These are phyloP conservation scores for Emmonsia crescens DNA, from an alignment of 2,329 filamentous ascomycete genomes.

Conservation along the genomic window DNA sequence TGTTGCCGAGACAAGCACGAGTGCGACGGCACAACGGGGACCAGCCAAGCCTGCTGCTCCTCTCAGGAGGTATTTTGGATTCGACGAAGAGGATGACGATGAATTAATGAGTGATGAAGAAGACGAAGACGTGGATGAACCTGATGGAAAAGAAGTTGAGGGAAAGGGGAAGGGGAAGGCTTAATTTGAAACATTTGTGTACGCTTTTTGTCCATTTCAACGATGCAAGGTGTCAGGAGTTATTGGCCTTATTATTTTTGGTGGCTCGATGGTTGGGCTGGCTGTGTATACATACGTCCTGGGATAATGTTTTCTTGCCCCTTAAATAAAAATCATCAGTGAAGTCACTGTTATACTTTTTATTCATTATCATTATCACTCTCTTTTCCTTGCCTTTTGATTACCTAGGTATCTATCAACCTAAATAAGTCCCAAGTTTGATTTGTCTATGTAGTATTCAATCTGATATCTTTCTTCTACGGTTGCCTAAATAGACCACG, in stretches of 20 bases:
- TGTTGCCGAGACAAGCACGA: constrained; percentile 17
- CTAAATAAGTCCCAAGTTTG: neutral
- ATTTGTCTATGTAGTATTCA: neutral
- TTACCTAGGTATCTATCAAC: neutral
- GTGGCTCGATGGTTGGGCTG: neutral
- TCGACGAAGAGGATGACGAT: constrained; percentile 36
- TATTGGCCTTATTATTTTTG: constrained; percentile 5
- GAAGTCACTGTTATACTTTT: neutral
- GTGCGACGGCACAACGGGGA: constrained; percentile 17
- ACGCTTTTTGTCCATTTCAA: constrained; percentile 1
- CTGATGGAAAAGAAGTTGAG: constrained; percentile 16
- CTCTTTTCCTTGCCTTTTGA: neutral
- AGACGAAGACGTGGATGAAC: constrained; percentile 24
- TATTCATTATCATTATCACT: neutral
- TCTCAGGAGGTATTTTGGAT: constrained; percentile 33
- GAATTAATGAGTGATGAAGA: constrained; percentile 35
- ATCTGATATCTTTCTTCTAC: neutral
- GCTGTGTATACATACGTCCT: neutral
- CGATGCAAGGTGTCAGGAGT: constrained; percentile 15
- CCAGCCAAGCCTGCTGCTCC: constrained; percentile 19
- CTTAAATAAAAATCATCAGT: neutral
- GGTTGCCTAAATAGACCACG: neutral
- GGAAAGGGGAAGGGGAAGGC: constrained; percentile 28
- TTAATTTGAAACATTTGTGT: constrained; percentile 11
- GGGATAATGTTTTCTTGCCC: neutral